Evolutionary conservation across 352 stramenopile genomes (phyloP).

Genomic region (Globisporangium sylvaticum): DNA sequence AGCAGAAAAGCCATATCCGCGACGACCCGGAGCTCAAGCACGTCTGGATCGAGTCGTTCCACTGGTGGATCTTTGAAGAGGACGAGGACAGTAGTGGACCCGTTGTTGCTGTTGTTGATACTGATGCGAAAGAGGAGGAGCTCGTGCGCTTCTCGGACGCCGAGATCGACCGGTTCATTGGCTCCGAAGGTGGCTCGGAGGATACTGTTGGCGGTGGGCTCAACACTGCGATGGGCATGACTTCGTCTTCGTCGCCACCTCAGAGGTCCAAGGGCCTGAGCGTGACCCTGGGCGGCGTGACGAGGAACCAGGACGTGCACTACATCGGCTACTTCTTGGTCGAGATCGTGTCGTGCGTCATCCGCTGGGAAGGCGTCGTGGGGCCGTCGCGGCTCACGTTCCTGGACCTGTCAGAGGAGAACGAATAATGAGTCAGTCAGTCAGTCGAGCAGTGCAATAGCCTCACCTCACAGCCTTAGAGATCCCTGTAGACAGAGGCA

Average conservation of each 20-base stretch:
- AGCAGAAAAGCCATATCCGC: constrained; percentile 7
- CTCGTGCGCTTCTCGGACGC: neutral
- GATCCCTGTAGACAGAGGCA: no score
- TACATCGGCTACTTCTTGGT: constrained; percentile 17
- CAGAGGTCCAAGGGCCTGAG: neutral
- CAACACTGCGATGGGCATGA: neutral
- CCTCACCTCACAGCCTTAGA: neutral
- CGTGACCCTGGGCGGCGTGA: constrained; percentile 10
- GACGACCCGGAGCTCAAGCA: constrained; percentile 9
- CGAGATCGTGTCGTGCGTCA: constrained; percentile 15
- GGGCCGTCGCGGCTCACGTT: constrained; percentile 9
- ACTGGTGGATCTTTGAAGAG: constrained; percentile 14
- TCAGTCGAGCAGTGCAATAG: neutral
- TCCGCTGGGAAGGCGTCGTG: constrained; percentile 9
- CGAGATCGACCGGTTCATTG: constrained; percentile 4
- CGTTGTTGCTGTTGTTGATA: no score
- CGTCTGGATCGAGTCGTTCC: constrained; percentile 15
- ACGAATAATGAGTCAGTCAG: neutral
- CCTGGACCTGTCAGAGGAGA: neutral
- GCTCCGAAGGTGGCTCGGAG: neutral
- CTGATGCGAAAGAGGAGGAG: neutral
- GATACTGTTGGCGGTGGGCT: neutral
- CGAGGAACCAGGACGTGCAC: constrained; percentile 4
- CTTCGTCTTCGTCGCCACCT: neutral
- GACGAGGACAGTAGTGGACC: neutral